Base-by-base conservation (phyloP, 2,329 filamentous ascomycete genomes). In the Aspergillus pseudonomiae region DNA sequence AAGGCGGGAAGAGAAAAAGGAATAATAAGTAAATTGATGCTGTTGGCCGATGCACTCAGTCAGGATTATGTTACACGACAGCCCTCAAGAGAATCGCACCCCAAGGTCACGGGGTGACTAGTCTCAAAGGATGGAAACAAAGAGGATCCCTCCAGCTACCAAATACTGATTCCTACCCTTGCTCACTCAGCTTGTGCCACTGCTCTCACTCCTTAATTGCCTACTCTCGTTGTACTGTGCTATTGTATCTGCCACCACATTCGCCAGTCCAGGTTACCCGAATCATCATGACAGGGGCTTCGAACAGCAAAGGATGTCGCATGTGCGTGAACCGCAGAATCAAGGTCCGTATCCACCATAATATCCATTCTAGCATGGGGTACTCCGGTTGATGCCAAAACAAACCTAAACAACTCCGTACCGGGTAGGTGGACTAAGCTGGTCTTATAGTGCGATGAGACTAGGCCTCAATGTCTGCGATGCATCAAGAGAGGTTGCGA, bases 271-370 rank as follows among this genome's bases (percentile, higher is more conserved):
- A 9, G 6, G 39, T 41, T 24, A 30, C 24, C 2, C 9, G 16
- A 11, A 14, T 26, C 14, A 60, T 12, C 9, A 65, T 65, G 64
- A 61, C 61, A 19, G 64, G 61, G 11, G 59, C 57, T 45, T 54
- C 61, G 24, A 54, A 39, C 39, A 65, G 64, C 59, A 50, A 53
- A 32, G 63, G 63, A 43, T 65, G 63, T 34, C 43, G 21, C 11
- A 46, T 34, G 32, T 65, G 64, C 46, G 28, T 65, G n/a, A 50
- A 28, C 21, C 64, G 64, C 55, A 61, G 39, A 55, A 45, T 63
- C 34, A 65, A 65, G 64, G 58, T 65, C 1, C 61, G 64, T 61
- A 30, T 50, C 1, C 24, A 24, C 14, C 4, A 4, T 14, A 36
- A 11, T 26, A 7, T 55, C 11, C 4, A 30, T 7, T n/a, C 19